Base-by-base conservation (phyloP, 331 rosid genomes). In the Stylosanthes scabra region DNA sequence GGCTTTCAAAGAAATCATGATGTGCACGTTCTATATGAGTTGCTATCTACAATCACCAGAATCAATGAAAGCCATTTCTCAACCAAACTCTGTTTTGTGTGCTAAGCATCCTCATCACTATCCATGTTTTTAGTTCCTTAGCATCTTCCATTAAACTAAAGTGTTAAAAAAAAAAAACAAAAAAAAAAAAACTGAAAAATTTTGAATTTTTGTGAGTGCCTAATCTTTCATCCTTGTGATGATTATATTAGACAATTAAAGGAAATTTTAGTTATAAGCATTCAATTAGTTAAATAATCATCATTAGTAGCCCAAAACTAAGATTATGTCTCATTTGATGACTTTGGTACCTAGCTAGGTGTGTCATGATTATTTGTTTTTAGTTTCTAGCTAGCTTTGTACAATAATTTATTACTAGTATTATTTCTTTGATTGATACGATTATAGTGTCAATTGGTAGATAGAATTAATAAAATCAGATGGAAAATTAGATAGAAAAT, bases 21-120 rank as follows among this genome's bases (percentile, higher is more conserved):
- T 80, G 72, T 45, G 20, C 65, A 66, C 59, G 31, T n/a, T 60
- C 46, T 74, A 9, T 61, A 68, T 79, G 68, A 63, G 66, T 77
- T 78, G 29, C 80, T 77, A 76, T 25, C 81, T 59, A 75, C 72
- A 4, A 71, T 68, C 81, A 78, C 79, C 80, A 80, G 89, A 86
- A 93, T 84, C 72, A 77, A 74, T 86, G 98, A 93, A 86, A 91
- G 85, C 82, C 86, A 88, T 89, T 66, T 58, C 93, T 56, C 98
- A 93, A 85, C 98, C 80, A 83, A 83, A 58, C 11, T 40, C 20
- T 78, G 51, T 69, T 74, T 78, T 88, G 84, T 16, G 34, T 16
- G 44, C 84, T 77, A 86, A 84, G 72, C 88, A 68, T 70, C 25
- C 25, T 20, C 25, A 20, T 20, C 25, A 20, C 25, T 20, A 20